Base-by-base conservation (phyloP, 2,329 filamentous ascomycete genomes). In the Ascochyta lentis region DNA sequence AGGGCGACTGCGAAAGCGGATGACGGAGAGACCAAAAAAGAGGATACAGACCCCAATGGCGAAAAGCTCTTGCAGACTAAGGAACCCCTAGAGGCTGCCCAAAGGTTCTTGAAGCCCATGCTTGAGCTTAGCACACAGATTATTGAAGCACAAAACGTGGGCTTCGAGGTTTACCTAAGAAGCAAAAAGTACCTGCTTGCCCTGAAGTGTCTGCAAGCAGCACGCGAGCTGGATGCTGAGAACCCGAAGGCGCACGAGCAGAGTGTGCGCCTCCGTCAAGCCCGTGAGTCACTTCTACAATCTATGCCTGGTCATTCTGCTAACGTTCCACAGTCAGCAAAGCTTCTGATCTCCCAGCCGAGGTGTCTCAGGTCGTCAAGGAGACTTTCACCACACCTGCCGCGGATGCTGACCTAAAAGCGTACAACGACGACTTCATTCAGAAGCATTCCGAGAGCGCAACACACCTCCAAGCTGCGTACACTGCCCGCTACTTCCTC, bases 151-250 rank as follows among this genome's bases (percentile, higher is more conserved):
- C 95, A 99, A 77, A 83, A 88, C 62, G 86, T 89, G 48, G 95
- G 92, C 5, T 98, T 97, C 67, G 93, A 98, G 78, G 89, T 99
- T 16, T 93, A 91, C 72, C 82, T 96, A 56, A 84, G 92, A 70
- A 41, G 68, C 94, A 93, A 87, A 72, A 97, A 97, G 80, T 92
- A 90, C 69, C 79, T 96, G 39, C 88, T 96, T 57, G 94, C 95
- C 0, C 83, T 97, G 56, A 90, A 91, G 69, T 96, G 91, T 76
- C 84, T 99, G 49, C 86, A 90, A 44, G 88, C 90, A 16, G 88
- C 91, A 26, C 79, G 86, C 51, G 81, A 83, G 3, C 80, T 97
- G 31, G 88, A 95, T 59, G 75, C 87, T 3, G 81, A 86, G 41
- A 83, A 92, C 68, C 84, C 90, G 10, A 86, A 83, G 60, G 83